phyloP scores from a whole-genome alignment of 1,284 basidiomycete genomes.

The Meira nashicola region DNA sequence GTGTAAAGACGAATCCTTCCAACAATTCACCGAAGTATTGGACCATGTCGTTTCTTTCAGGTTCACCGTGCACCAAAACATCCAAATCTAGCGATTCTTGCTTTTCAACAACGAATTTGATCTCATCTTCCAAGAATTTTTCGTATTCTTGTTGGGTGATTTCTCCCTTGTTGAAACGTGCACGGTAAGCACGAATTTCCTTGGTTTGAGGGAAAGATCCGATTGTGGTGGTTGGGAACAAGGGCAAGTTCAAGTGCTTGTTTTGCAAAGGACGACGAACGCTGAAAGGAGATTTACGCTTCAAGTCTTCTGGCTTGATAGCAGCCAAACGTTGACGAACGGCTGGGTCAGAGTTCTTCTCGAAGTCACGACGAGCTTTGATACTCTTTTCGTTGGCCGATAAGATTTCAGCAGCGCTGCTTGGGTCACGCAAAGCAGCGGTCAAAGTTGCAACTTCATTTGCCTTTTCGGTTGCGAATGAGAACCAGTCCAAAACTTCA shows the following conservation, averaged over 20 bases:
- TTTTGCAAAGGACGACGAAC: slow-evolving; percentile 83
- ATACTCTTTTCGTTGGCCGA: slow-evolving; percentile 77
- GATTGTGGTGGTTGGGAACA: slow-evolving; percentile 98
- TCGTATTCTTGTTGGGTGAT: slow-evolving; percentile 85
- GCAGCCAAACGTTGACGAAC: slow-evolving; percentile 92
- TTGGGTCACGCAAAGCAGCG: slow-evolving; percentile 42
- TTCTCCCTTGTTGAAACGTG: slow-evolving; percentile 75
- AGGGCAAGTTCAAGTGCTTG: slow-evolving; percentile 82
- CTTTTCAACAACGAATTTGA: slow-evolving; percentile 87
- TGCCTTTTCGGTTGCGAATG: slow-evolving; percentile 96
- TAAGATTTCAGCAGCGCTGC: slow-evolving; percentile 35
- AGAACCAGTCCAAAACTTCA: slow-evolving; percentile 96
- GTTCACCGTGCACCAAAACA: slow-evolving; percentile 97
- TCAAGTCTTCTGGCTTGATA: slow-evolving; percentile 80
- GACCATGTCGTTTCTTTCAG: slow-evolving; percentile 97
- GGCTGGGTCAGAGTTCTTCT: slow-evolving; percentile 86
- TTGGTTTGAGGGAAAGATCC: slow-evolving; percentile 96
- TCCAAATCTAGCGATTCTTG: slow-evolving; percentile 95
- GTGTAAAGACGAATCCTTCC: slow-evolving; percentile 92
- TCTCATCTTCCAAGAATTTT: slow-evolving; percentile 97
- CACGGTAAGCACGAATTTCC: slow-evolving; percentile 65
- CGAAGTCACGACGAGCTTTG: slow-evolving; percentile 90
- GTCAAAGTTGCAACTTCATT: slow-evolving; percentile 85
- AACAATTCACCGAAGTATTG: slow-evolving; percentile 99
- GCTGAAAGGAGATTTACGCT: slow-evolving; percentile 86